Evolutionary conservation across 768 basidiomycete genomes (phyloP).

Genomic region (Pisolithus orientalis): DNA sequence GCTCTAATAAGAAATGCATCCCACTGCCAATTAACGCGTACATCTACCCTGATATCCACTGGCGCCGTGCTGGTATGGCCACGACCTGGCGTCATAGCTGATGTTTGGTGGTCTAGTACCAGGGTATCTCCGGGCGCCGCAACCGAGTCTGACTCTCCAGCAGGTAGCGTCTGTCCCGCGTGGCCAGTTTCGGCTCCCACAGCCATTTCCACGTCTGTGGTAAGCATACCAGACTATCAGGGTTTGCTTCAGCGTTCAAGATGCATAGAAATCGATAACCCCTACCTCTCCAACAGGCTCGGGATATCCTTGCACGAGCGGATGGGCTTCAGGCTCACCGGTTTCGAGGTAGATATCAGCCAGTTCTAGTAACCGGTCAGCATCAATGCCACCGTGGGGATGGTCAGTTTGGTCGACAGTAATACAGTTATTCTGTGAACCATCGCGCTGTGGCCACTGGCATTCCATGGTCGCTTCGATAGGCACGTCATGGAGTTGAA

Average conservation of each 20-base stretch:
- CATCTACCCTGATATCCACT: not conserved
- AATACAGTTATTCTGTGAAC: not conserved
- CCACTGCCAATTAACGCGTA: not conserved
- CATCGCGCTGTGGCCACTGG: not conserved
- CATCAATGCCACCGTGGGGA: conserved; percentile 5
- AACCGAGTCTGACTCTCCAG: no score
- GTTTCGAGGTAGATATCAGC: conserved; percentile 17
- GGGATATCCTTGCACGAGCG: not conserved
- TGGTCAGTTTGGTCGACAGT: not conserved
- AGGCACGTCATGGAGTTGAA: not conserved
- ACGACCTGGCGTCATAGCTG: no score
- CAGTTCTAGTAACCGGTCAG: conserved; percentile 16
- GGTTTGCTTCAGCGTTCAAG: not conserved
- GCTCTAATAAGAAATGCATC: not conserved
- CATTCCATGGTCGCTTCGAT: not conserved
- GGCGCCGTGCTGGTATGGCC: not conserved
- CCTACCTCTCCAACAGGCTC: not conserved
- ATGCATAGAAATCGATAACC: not conserved
- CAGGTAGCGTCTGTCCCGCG: no score
- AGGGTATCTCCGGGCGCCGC: no score
- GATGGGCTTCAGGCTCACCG: not conserved
- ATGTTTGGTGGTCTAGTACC: no score
- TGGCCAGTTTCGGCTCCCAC: not conserved
- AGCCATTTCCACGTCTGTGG: not conserved
- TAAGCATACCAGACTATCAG: not conserved